A percentile compares a stretch with the other conserved stretches of the same genome.
Conservation (phyloP, 305 asterid genomes). For the Salvia sclarea region DNA sequence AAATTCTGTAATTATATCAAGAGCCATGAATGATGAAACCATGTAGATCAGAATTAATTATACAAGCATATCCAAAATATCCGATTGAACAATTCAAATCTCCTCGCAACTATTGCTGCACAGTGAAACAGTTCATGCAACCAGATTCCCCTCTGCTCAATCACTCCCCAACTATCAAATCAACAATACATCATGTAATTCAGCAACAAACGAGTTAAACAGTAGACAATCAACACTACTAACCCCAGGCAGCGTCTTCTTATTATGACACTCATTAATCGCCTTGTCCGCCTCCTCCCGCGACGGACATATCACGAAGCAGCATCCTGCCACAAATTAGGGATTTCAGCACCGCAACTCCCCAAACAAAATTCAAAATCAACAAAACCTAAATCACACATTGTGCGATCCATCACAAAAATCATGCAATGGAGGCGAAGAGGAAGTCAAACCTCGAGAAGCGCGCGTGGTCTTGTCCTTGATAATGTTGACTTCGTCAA, state of each 20-base stretch:
- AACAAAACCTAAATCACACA: slow-evolving; percentile 39
- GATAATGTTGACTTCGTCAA: slow-evolving; percentile 85
- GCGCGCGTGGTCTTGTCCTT: slow-evolving; percentile 80
- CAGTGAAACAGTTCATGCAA: slow-evolving; percentile 31
- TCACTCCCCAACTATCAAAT: not conserved
- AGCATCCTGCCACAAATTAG: slow-evolving; percentile 66
- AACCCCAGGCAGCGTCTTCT: slow-evolving; percentile 93
- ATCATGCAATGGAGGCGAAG: slow-evolving; percentile 36
- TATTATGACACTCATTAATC: slow-evolving; percentile 73
- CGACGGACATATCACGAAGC: slow-evolving; percentile 83
- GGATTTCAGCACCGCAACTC: slow-evolving; percentile 43
- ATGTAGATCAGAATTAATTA: slow-evolving; percentile 13
- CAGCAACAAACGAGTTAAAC: slow-evolving; percentile 14
- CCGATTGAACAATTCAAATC: slow-evolving; percentile 8
- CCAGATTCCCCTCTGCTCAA: not conserved
- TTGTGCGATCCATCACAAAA: slow-evolving; percentile 50
- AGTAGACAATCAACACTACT: slow-evolving; percentile 39
- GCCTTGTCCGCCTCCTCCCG: slow-evolving; percentile 95
- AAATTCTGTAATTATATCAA: slow-evolving; percentile 11
- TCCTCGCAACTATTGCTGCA: not conserved
- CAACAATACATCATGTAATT: slow-evolving; percentile 20
- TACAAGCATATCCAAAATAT: slow-evolving; percentile 1
- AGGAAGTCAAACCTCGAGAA: slow-evolving; percentile 60
- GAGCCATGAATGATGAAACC: slow-evolving; percentile 4
- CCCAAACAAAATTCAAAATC: not conserved